Base-by-base conservation (phyloP, 306 rosid genomes). In the Crataegus laevigata region DNA sequence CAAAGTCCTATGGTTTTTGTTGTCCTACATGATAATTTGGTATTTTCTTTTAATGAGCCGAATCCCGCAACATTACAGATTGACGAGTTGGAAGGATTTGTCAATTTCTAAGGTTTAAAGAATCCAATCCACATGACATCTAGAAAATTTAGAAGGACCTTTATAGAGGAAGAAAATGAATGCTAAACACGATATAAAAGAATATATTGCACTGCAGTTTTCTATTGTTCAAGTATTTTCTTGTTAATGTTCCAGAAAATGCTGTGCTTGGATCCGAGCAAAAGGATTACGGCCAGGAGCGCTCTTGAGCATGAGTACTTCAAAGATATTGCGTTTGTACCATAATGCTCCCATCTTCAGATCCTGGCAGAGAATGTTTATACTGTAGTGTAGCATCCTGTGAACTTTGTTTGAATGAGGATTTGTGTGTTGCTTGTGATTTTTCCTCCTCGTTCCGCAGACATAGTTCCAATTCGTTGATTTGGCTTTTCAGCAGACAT, bases 291-390 rank as follows among this genome's bases (percentile, higher is more conserved):
- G 0, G 99, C 99, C 77, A 82, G 97, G 91, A 88, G 82, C 77
- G 97, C 97, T 71, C 96, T 94, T 15, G 96, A 92, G 91, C 99
- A 94, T 65, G 99, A 92, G 77, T 94, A 94, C 86, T 94, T 94
- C 93, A 92, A 85, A 82, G 99, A 92, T 85, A 88, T 94, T 24
- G 84, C 89, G 69, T 85, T 91, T 84, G 96, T 88, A 71, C 96
- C 99, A 40, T 94, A 84, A 90, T 72, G 74, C 76, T 45, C 50
- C 68, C 6, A 63, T 51, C 30, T 52, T 71, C 71, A 68, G 80
- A 51, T 85, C 55, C 55, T 30, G 82, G 84, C 82, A 71, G 82
- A 65, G 82, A 77, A 69, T 91, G 97, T 90, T 82, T 77, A 86
- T 91, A 89, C 81, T 78, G 71, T 76, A 86, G 89, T 80, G 87